phyloP scores from a whole-genome alignment of 2,329 filamentous ascomycete species.

The Clarireedia sp. region DNA sequence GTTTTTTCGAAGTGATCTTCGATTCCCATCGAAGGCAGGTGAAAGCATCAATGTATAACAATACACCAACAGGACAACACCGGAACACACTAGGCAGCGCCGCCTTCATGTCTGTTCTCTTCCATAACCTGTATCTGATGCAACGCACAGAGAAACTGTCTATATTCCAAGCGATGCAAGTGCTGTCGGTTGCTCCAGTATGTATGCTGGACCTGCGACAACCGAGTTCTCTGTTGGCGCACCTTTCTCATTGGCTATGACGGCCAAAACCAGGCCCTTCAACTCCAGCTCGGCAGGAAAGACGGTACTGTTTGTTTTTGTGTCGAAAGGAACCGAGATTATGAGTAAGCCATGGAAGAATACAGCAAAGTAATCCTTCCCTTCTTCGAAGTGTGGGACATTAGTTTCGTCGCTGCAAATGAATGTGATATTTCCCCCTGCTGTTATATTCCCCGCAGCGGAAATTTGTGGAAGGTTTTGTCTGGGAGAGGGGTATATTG shows the following conservation, averaged over 20 bases:
- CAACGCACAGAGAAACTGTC: too few species aligned
- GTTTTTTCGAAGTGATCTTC: too few species aligned
- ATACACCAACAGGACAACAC: too few species aligned
- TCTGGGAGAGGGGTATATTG: slow-evolving; percentile 31
- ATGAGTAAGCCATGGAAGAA: slow-evolving; percentile 34
- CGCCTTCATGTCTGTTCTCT: too few species aligned
- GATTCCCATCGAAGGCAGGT: too few species aligned
- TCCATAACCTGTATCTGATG: too few species aligned
- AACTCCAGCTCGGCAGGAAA: slow-evolving; percentile 32
- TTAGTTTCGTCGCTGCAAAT: slow-evolving; percentile 25
- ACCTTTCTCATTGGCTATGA: slow-evolving; percentile 32
- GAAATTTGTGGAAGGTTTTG: slow-evolving; percentile 31
- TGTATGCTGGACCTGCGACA: slow-evolving; percentile 33
- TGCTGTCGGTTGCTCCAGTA: slow-evolving; percentile 26
- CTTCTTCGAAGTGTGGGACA: slow-evolving; percentile 25
- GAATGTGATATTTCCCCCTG: slow-evolving; percentile 29
- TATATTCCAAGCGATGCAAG: not conserved
- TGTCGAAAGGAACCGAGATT: slow-evolving; percentile 32
- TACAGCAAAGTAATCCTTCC: slow-evolving; percentile 32
- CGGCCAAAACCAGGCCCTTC: slow-evolving; percentile 32
- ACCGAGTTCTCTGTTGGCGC: slow-evolving; percentile 33
- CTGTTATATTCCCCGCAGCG: slow-evolving; percentile 22
- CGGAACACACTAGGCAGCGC: too few species aligned
- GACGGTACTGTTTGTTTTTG: slow-evolving; percentile 27
- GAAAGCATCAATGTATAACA: too few species aligned